Percentiles rank a stretch among this genome's conserved stretches.
phyloP scores from a whole-genome alignment of 2,329 filamentous ascomycete genomes.

The Chalaropsis thielavioides region DNA sequence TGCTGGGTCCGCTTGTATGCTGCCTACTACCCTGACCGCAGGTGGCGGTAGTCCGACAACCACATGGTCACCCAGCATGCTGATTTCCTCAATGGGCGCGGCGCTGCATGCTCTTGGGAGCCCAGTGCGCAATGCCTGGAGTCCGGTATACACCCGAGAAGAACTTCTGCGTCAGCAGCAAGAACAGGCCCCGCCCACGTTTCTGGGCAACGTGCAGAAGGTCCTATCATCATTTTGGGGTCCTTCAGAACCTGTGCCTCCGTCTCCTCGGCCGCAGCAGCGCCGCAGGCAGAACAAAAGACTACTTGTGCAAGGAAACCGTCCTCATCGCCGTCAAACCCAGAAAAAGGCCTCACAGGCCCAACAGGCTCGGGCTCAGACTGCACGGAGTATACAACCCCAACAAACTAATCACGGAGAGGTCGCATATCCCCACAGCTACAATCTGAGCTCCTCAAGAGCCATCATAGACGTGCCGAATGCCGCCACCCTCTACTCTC shows the following conservation, averaged over 20 bases:
- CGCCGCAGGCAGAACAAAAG: not conserved
- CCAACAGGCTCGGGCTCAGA: not conserved
- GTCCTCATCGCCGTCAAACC: not conserved
- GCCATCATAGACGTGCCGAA: too few relatives aligned
- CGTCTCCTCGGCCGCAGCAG: not conserved
- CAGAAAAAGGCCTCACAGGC: not conserved
- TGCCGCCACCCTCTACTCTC: not conserved
- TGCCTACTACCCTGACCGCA: not conserved
- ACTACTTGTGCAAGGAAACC: not conserved
- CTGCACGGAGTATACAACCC: too few relatives aligned
- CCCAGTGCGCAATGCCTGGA: slow-evolving; percentile 6
- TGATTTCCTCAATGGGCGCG: not conserved
- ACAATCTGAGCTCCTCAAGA: not conserved
- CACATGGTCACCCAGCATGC: not conserved
- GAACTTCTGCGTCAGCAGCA: slow-evolving; percentile 10
- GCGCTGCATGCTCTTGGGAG: not conserved
- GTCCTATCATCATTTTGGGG: not conserved
- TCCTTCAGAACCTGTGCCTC: not conserved
- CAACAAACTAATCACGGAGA: not conserved
- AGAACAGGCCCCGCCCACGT: slow-evolving; percentile 9
- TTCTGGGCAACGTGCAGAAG: not conserved
- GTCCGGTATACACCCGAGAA: slow-evolving; percentile 3
- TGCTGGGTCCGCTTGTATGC: not conserved
- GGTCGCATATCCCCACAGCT: not conserved
- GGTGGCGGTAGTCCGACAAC: not conserved